A percentile compares a stretch with the other conserved stretches of the same genome.
phyloP scores from a whole-genome alignment of 2,329 filamentous ascomycete genomes.

The Orbilia javanica region DNA sequence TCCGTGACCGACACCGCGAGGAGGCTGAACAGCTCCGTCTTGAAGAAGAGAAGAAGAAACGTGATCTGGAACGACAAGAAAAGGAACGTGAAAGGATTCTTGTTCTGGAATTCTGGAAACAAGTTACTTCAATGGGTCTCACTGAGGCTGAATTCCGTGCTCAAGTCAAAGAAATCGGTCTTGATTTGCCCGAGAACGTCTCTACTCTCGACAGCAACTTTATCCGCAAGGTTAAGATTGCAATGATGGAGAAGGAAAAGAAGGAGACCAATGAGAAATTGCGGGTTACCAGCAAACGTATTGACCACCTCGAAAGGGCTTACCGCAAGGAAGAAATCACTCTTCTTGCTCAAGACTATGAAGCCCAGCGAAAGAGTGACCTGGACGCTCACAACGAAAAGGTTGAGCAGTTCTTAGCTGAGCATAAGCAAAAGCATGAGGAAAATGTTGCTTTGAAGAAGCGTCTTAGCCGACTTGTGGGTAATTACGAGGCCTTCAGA shows the following conservation, averaged over 20 bases:
- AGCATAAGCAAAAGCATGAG: conserved; percentile 88
- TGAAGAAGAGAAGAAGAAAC: conserved; percentile 90
- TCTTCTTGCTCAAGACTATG: conserved; percentile 88
- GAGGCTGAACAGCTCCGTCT: conserved; percentile 91
- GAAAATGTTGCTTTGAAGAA: conserved; percentile 94
- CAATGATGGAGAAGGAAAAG: conserved; percentile 97
- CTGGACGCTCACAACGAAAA: conserved; percentile 81
- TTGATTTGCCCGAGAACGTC: conserved; percentile 80
- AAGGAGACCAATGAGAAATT: conserved; percentile 93
- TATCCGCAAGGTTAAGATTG: conserved; percentile 93
- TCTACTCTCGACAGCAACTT: conserved; percentile 89
- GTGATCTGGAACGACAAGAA: conserved; percentile 85
- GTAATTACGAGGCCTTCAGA: conserved; percentile 86
- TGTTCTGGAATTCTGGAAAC: conserved; percentile 92
- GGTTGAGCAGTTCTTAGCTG: conserved; percentile 81
- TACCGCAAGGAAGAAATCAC: conserved; percentile 96
- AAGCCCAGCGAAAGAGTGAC: conserved; percentile 82
- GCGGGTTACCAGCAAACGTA: conserved; percentile 90
- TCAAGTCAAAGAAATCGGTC: conserved; percentile 64
- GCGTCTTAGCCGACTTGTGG: conserved; percentile 85
- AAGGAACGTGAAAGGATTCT: conserved; percentile 90
- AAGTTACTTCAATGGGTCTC: conserved; percentile 73
- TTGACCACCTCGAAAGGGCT: conserved; percentile 96
- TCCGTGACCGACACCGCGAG: conserved; percentile 86
- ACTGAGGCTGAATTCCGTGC: conserved; percentile 49